A percentile compares a stretch with the other conserved stretches of the same genome.
Conservation (phyloP, 192 early-diverging fungal species). For the Oehlia diaphana region DNA sequence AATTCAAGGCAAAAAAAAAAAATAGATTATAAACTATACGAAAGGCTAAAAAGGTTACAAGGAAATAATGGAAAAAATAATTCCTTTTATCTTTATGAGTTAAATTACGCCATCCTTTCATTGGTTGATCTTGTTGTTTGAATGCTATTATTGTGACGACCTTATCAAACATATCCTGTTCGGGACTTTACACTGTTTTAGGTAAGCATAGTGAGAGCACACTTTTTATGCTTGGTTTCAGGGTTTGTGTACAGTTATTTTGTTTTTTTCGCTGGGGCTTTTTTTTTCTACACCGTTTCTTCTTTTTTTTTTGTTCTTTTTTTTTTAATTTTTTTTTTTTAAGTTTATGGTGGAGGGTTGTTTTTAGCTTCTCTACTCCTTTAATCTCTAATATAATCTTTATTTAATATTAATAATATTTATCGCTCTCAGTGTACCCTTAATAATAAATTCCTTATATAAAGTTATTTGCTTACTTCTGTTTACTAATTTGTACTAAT, state of each 20-base stretch:
- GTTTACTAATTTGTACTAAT: constrained; percentile 13
- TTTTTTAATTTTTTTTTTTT: constrained; percentile 7
- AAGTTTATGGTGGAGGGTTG: constrained; percentile 15
- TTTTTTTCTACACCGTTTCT: constrained; percentile 16
- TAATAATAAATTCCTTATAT: constrained; percentile 6
- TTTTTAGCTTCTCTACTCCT: constrained; percentile 19
- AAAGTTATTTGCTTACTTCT: not conserved
- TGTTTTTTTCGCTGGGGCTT: constrained; percentile 12
- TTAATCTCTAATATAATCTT: constrained; percentile 28
- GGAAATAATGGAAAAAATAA: not conserved
- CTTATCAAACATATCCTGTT: constrained; percentile 18
- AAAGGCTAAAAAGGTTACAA: not conserved
- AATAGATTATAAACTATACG: not conserved
- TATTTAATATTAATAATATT: constrained; percentile 23
- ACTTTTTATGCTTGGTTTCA: constrained; percentile 18
- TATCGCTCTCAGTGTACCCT: constrained; percentile 14
- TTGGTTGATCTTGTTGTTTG: constrained; percentile 20
- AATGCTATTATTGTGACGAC: constrained; percentile 22
- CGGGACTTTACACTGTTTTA: constrained; percentile 1
- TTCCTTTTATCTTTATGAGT: constrained; percentile 5
- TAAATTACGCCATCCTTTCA: not conserved
- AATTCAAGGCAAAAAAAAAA: not conserved
- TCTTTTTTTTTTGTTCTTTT: not conserved
- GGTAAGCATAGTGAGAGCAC: constrained; percentile 8
- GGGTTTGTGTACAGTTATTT: constrained; percentile 7